Evolutionary conservation across 805 yeast genomes (phyloP).

Genomic region (Saccharomyces paradoxus): DNA sequence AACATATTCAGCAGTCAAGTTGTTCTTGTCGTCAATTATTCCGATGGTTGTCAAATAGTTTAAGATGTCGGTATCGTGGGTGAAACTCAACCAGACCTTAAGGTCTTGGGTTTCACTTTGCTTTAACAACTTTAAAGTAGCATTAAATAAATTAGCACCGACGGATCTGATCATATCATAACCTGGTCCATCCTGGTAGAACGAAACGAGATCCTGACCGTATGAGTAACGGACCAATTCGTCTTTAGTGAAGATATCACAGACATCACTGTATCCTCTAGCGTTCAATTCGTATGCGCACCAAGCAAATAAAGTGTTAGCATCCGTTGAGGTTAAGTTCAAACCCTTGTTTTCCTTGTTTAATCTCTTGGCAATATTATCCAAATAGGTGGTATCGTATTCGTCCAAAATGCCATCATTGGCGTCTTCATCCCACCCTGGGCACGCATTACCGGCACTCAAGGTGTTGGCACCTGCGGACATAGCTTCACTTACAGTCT

Average conservation of each 20-base stretch:
- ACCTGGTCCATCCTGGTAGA: conserved; percentile 59
- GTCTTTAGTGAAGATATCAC: conserved; percentile 58
- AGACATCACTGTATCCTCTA: conserved; percentile 57
- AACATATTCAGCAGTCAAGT: conserved; percentile 38
- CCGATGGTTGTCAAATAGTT: conserved; percentile 60
- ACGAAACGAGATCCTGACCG: conserved; percentile 48
- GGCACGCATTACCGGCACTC: conserved; percentile 41
- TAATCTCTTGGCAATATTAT: conserved; percentile 49
- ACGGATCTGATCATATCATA: conserved; percentile 46
- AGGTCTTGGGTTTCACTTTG: conserved; percentile 43
- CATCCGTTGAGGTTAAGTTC: conserved; percentile 46
- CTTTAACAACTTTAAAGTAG: conserved; percentile 42
- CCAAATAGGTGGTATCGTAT: conserved; percentile 34
- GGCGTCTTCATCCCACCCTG: conserved; percentile 26
- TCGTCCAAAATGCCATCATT: conserved; percentile 11
- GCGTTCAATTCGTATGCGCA: conserved; percentile 74
- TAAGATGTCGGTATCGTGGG: conserved; percentile 66
- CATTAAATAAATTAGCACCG: conserved; percentile 53
- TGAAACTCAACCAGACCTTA: conserved; percentile 57
- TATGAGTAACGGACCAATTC: conserved; percentile 61
- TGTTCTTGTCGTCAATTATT: conserved; percentile 32
- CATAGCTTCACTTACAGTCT: conserved; percentile 35
- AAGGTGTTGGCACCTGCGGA: conserved; percentile 43
- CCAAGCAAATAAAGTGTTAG: conserved; percentile 44
- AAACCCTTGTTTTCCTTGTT: conserved; percentile 47